phyloP scores from a whole-genome alignment of 2,329 filamentous ascomycete species.

The Colletotrichum somersetense region DNA sequence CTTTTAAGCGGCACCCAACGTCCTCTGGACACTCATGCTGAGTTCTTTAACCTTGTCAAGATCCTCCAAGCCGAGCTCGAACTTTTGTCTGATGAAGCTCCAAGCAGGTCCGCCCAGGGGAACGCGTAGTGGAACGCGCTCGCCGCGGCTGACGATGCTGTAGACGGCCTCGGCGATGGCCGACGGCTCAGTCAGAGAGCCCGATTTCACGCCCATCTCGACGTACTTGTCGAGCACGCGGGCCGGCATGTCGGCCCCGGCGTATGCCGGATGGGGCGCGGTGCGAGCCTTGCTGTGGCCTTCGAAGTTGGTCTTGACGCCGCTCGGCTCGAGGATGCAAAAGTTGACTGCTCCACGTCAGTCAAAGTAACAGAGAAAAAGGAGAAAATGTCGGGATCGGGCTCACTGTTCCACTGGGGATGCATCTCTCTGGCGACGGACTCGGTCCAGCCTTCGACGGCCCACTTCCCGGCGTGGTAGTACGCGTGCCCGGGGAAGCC shows the following conservation, averaged over 20 bases:
- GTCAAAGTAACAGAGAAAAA: too few species aligned
- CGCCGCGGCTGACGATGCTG: conserved; percentile 49
- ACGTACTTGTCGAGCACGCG: conserved; percentile 46
- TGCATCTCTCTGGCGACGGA: conserved; percentile 44
- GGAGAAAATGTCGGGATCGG: too few species aligned
- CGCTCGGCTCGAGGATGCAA: conserved; percentile 57
- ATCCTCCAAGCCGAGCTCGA: conserved; percentile 48
- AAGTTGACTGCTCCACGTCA: conserved; percentile 50
- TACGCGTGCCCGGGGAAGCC: conserved; percentile 44
- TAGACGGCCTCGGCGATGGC: conserved; percentile 54
- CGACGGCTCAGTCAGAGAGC: conserved; percentile 47
- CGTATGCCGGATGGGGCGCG: conserved; percentile 56
- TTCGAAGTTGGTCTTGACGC: conserved; percentile 53
- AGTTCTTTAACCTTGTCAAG: conserved; percentile 53
- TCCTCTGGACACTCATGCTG: conserved; percentile 42
- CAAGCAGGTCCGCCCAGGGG: conserved; percentile 57
- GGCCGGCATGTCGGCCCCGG: conserved; percentile 49
- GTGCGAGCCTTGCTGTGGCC: conserved; percentile 39
- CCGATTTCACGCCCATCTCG: conserved; percentile 25
- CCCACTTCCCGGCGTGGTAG: conserved; percentile 46
- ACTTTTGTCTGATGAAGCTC: conserved; percentile 49
- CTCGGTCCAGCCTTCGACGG: conserved; percentile 45
- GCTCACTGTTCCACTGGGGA: conserved; percentile 44
- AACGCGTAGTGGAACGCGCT: conserved; percentile 55
- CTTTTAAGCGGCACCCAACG: not conserved